phyloP scores from a whole-genome alignment of 2,329 filamentous ascomycete species.

The Diaporthe australafricana region DNA sequence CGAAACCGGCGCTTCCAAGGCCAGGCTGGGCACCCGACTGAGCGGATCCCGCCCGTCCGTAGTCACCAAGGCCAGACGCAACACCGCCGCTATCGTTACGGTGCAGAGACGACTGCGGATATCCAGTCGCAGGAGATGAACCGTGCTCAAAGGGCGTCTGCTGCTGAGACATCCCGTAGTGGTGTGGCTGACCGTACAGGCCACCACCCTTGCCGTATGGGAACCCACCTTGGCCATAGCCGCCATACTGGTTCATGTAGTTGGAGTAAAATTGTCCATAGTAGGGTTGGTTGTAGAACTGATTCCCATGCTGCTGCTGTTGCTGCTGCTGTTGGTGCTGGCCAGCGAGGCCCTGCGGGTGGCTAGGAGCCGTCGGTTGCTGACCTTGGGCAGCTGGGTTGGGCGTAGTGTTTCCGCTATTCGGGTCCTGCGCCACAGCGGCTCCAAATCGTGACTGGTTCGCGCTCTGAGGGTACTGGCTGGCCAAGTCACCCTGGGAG shows the following conservation, averaged over 20 bases:
- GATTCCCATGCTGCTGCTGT: constrained; percentile 50
- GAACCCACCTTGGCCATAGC: constrained; percentile 65
- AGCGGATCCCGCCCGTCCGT: constrained; percentile 61
- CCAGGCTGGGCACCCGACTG: constrained; percentile 63
- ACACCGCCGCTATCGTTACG: constrained; percentile 63
- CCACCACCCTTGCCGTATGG: constrained; percentile 67
- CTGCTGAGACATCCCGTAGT: constrained; percentile 67
- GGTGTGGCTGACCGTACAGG: constrained; percentile 65
- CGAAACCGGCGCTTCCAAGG: constrained; percentile 63
- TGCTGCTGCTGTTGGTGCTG: constrained; percentile 56
- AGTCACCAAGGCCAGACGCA: constrained; percentile 64
- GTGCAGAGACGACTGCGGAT: constrained; percentile 64
- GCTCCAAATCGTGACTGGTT: constrained; percentile 71
- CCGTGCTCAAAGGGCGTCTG: constrained; percentile 68
- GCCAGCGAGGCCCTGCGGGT: constrained; percentile 53
- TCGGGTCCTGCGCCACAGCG: constrained; percentile 76
- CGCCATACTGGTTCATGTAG: constrained; percentile 66
- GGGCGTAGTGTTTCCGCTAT: constrained; percentile 90
- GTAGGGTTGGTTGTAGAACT: constrained; percentile 67
- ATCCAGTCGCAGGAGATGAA: constrained; percentile 64
- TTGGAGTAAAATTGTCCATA: constrained; percentile 73
- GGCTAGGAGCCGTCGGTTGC: constrained; percentile 46
- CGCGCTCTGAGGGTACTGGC: constrained; percentile 81
- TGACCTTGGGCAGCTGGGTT: constrained; percentile 76
- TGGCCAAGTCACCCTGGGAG: constrained; percentile 71